phyloP scores from a whole-genome alignment of 805 yeast species.

The Yarrowia bubula region DNA sequence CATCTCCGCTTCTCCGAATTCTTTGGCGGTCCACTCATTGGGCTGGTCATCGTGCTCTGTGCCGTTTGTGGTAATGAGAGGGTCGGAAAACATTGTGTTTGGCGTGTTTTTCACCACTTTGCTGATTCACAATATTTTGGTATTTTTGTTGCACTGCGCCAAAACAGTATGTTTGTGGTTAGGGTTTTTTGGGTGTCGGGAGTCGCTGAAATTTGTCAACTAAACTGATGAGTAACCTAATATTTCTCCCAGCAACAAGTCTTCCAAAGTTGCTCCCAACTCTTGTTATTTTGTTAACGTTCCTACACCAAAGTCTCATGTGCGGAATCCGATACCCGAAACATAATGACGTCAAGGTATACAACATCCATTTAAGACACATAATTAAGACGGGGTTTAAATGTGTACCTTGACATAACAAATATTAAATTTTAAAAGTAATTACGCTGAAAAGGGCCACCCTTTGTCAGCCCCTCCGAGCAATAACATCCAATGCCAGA shows the following conservation, averaged over 20 bases:
- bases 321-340: too few relatives aligned
- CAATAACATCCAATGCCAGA: too few relatives aligned
- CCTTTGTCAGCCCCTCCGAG: too few relatives aligned
- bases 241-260: background rate
- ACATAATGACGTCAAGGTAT: too few relatives aligned
- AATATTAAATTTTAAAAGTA: too few relatives aligned
- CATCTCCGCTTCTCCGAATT: background rate
- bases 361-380: too few relatives aligned
- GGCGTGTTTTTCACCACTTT: background rate
- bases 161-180: background rate
- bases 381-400: too few relatives aligned
- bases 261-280: background rate
- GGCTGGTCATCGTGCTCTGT: background rate
- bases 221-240: background rate
- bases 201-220: background rate
- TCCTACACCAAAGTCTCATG: too few relatives aligned
- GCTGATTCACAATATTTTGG: constrained; percentile 5
- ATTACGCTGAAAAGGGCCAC: too few relatives aligned
- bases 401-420: too few relatives aligned
- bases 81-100: background rate
- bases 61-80: background rate
- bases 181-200: background rate
- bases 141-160: constrained; percentile 10
- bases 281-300: too few relatives aligned
- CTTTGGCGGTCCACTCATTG: background rate